Conservation (phyloP, 2,329 filamentous ascomycete genomes). For the Pseudofabraea citricarpa region DNA sequence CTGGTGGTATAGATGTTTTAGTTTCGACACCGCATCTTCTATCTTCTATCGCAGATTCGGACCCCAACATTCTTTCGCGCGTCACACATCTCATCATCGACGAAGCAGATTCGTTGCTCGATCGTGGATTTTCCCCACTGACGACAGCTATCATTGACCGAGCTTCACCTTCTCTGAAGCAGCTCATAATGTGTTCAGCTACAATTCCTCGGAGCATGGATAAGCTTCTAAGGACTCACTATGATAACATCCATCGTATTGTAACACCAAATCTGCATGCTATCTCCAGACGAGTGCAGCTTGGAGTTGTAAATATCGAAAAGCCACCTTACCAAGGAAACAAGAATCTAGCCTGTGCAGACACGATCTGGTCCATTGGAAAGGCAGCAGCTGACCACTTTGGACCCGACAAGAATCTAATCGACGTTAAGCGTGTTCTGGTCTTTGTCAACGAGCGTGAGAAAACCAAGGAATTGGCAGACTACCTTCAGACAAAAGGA, state of each 20-base stretch:
- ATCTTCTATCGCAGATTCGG: constrained; percentile 78
- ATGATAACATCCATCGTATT: constrained; percentile 77
- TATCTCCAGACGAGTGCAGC: constrained; percentile 88
- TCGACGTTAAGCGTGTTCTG: constrained; percentile 77
- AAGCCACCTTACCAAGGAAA: constrained; percentile 92
- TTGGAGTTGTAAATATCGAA: constrained; percentile 87
- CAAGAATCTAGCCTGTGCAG: constrained; percentile 87
- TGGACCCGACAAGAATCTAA: constrained; percentile 45
- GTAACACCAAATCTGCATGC: constrained; percentile 95
- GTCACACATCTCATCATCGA: constrained; percentile 87
- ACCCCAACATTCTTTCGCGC: constrained; percentile 89
- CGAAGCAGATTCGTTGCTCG: constrained; percentile 93
- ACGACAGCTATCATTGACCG: constrained; percentile 82
- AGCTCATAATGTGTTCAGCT: constrained; percentile 89
- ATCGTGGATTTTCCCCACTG: constrained; percentile 82
- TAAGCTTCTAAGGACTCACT: constrained; percentile 73
- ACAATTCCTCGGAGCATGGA: constrained; percentile 92
- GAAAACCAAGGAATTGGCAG: constrained; percentile 73
- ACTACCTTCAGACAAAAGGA: constrained; percentile 77
- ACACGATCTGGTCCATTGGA: constrained; percentile 90
- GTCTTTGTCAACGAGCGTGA: constrained; percentile 98
- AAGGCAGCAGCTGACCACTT: constrained; percentile 63
- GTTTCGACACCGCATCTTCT: constrained; percentile 87
- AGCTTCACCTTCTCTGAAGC: constrained; percentile 72
- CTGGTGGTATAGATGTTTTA: constrained; percentile 77